phyloP scores from a whole-genome alignment of 2,329 filamentous ascomycete genomes.

The Monilinia fructigena region DNA sequence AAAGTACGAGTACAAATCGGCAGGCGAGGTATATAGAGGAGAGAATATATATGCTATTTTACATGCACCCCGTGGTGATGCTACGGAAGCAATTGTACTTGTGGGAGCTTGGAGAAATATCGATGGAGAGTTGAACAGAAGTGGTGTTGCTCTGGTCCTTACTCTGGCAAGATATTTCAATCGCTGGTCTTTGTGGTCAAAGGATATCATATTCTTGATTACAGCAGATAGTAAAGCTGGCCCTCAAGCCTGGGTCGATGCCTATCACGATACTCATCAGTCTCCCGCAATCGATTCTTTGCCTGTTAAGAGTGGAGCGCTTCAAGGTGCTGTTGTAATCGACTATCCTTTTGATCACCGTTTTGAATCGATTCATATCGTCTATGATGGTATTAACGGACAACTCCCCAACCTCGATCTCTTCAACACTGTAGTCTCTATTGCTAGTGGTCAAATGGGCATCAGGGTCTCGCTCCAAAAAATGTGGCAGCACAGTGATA shows the following conservation, averaged over 20 bases:
- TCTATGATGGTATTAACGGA: slow-evolving; percentile 94
- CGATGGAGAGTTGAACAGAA: slow-evolving; percentile 74
- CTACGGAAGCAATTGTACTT: slow-evolving; percentile 93
- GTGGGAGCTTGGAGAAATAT: slow-evolving; percentile 87
- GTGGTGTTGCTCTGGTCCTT: slow-evolving; percentile 81
- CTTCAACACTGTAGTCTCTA: slow-evolving; percentile 87
- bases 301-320: slow-evolving; percentile 84
- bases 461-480: slow-evolving; percentile 80
- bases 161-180: slow-evolving; percentile 94
- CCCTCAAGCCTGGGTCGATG: slow-evolving; percentile 95
- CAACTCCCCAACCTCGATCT: slow-evolving; percentile 94
- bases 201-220: slow-evolving; percentile 92
- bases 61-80: slow-evolving; percentile 90
- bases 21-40: slow-evolving; percentile 70
- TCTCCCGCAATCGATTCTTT: slow-evolving; percentile 68
- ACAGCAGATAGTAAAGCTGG: slow-evolving; percentile 86
- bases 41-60: slow-evolving; percentile 94
- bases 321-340: slow-evolving; percentile 90
- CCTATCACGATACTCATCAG: slow-evolving; percentile 89
- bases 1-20: slow-evolving; percentile 79
- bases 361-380: slow-evolving; percentile 85
- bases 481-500: slow-evolving; percentile 75
- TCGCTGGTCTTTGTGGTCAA: slow-evolving; percentile 97
- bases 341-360: slow-evolving; percentile 84
- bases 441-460: slow-evolving; percentile 89